Conservation (phyloP, 2,329 filamentous ascomycete species). For the Diplodia scrobiculata region DNA sequence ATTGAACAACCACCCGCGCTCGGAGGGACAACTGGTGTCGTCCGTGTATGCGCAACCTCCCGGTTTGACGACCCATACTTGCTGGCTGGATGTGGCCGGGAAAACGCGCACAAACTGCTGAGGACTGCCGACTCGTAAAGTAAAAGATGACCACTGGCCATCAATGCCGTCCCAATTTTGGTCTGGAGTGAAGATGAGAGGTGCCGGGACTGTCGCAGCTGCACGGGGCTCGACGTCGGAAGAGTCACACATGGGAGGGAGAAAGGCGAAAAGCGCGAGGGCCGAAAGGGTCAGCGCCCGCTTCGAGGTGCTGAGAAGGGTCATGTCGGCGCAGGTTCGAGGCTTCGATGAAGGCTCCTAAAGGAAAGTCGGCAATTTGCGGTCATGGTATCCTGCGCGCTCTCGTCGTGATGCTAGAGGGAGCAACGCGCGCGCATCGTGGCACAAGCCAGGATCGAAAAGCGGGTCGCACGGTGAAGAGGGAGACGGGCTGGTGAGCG, state of each 20-base stretch:
- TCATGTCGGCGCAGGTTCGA: constrained; percentile 6
- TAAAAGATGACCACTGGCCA: constrained; percentile 41
- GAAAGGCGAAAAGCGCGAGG: not conserved
- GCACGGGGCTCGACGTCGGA: constrained; percentile 11
- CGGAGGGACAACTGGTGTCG: constrained; percentile 31
- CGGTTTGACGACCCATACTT: constrained; percentile 42
- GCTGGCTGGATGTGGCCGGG: constrained; percentile 41
- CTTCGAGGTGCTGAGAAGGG: not conserved
- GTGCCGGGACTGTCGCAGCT: constrained; percentile 25
- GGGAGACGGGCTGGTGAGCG: not conserved
- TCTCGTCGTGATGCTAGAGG: not conserved
- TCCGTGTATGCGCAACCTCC: constrained; percentile 40
- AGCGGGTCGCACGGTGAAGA: not conserved
- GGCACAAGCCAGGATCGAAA: constrained; percentile 10
- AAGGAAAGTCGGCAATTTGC: not conserved
- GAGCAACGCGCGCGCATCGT: constrained; percentile 4
- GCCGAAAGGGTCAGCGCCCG: constrained; percentile 8
- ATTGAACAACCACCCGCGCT: constrained; percentile 39
- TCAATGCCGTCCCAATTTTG: constrained; percentile 44
- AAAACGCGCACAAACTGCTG: constrained; percentile 39
- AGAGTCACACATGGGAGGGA: constrained; percentile 5
- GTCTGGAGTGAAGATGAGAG: constrained; percentile 41
- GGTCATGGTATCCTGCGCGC: constrained; percentile 8
- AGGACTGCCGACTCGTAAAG: constrained; percentile 38
- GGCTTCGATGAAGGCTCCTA: constrained; percentile 5